A percentile compares a stretch with the other conserved stretches of the same genome.
These are phyloP conservation scores for Geotrichum reessii DNA, from an alignment of 1,139 yeast genomes.

Conservation along the genomic window DNA sequence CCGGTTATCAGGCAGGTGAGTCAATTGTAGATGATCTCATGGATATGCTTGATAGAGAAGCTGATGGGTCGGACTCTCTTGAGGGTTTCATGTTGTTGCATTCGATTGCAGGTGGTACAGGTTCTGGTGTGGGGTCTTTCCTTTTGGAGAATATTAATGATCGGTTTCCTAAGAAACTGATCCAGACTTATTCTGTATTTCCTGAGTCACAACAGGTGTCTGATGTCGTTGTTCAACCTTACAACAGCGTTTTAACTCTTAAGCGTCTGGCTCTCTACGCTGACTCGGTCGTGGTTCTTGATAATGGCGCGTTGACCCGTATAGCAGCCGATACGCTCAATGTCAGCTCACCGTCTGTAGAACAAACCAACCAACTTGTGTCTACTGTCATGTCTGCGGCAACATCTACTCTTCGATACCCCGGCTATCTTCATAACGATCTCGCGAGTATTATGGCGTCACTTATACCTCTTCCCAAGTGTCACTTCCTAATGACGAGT, in stretches of 20 bases:
- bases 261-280: conserved; percentile 76
- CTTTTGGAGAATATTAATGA: conserved; percentile 74
- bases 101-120: conserved; percentile 98
- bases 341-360: conserved; percentile 47
- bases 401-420: conserved; percentile 84
- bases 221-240: conserved; percentile 96
- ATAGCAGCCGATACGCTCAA: conserved; percentile 53
- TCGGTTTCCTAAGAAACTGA: conserved; percentile 72
- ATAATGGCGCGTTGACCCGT: conserved; percentile 74
- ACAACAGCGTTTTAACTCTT: conserved; percentile 77
- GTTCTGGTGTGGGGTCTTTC: conserved; percentile 88
- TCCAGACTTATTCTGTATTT: conserved; percentile 82
- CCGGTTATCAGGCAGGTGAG: conserved; percentile 76
- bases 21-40: conserved; percentile 63
- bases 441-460: conserved; percentile 77
- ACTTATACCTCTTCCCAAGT: conserved; percentile 79
- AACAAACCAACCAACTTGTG: conserved; percentile 77
- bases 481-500: conserved; percentile 81
- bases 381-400: conserved; percentile 79
- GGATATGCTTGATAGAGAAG: conserved; percentile 82
- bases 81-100: conserved; percentile 89
- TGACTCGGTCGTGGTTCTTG: conserved; percentile 82
- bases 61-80: conserved; percentile 83
- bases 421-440: conserved; percentile 86
- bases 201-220: conserved; percentile 71